Conservation (phyloP, 2,329 filamentous ascomycete species). For the Sporothrix variecibatus region DNA sequence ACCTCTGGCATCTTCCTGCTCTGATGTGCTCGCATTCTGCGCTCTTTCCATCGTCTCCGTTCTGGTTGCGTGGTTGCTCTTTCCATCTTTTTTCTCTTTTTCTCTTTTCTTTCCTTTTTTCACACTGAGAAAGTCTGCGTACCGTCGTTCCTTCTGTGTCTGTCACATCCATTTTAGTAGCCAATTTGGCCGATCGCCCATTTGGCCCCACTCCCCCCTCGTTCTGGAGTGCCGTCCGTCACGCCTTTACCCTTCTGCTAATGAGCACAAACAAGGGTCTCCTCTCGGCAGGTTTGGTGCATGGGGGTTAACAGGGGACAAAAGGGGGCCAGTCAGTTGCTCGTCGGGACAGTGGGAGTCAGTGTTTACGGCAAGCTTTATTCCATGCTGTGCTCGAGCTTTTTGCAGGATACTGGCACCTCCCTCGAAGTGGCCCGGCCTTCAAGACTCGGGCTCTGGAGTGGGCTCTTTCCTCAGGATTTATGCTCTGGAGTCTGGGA, state of each 20-base stretch:
- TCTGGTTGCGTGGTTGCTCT: background rate
- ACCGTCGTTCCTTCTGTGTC: background rate
- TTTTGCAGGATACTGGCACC: background rate
- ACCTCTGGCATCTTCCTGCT: background rate
- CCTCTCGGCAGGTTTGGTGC: background rate
- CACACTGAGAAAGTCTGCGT: background rate
- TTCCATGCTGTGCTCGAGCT: background rate
- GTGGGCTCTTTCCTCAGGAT: background rate
- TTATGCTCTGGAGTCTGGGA: background rate
- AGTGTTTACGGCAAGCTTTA: background rate
- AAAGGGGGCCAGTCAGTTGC: constrained; percentile 9
- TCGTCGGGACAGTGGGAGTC: background rate
- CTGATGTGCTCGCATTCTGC: background rate
- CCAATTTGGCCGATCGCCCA: constrained; percentile 29
- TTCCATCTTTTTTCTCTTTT: background rate
- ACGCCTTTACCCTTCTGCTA: constrained; percentile 16
- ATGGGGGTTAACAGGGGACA: constrained; percentile 21
- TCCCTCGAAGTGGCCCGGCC: background rate
- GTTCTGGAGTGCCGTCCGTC: constrained; percentile 22
- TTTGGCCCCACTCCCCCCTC: constrained; percentile 22
- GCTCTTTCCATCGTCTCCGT: background rate
- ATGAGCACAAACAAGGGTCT: constrained; percentile 24
- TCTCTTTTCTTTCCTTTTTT: background rate
- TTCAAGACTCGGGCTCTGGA: background rate
- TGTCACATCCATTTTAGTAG: constrained; percentile 11